These are phyloP conservation scores for Penicillium olsonii DNA, from an alignment of 2,329 filamentous ascomycete species.

Conservation along the genomic window DNA sequence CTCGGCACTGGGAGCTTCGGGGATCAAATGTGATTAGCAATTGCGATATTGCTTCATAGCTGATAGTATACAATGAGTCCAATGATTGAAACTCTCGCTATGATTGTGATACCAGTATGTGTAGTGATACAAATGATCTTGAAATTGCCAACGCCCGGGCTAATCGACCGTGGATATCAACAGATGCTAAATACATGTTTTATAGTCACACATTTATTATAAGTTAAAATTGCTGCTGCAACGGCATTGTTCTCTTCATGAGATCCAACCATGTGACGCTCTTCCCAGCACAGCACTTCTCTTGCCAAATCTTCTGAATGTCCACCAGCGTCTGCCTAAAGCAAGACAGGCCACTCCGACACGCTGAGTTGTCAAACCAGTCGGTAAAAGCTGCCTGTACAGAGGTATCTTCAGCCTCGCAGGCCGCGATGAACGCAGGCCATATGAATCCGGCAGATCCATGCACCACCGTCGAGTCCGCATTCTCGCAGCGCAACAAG, in stretches of 20 bases:
- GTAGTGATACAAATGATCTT: too few species aligned
- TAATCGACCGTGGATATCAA: too few species aligned
- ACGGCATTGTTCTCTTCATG: slow-evolving; percentile 13
- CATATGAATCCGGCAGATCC: slow-evolving; percentile 44
- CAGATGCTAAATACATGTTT: too few species aligned
- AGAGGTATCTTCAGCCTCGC: slow-evolving; percentile 41
- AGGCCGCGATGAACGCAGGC: slow-evolving; percentile 49
- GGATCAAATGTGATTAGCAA: background rate
- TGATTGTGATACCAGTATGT: too few species aligned
- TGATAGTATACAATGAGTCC: too few species aligned
- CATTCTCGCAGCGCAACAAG: slow-evolving; percentile 37
- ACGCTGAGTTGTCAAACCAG: slow-evolving; percentile 35
- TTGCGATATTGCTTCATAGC: too few species aligned
- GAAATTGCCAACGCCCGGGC: background rate
- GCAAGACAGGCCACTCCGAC: slow-evolving; percentile 34
- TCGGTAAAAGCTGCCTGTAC: slow-evolving; percentile 38
- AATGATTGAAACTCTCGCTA: too few species aligned
- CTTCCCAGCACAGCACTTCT: slow-evolving; percentile 18
- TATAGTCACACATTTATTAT: background rate
- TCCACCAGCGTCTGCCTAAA: slow-evolving; percentile 30
- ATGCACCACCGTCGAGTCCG: slow-evolving; percentile 34
- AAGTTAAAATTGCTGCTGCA: slow-evolving; percentile 2
- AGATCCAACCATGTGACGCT: slow-evolving; percentile 21
- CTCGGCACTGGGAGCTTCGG: too few species aligned
- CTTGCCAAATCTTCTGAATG: slow-evolving; percentile 34